Base-by-base conservation (phyloP, 257 asterid species). In the Salvia rosmarinus region DNA sequence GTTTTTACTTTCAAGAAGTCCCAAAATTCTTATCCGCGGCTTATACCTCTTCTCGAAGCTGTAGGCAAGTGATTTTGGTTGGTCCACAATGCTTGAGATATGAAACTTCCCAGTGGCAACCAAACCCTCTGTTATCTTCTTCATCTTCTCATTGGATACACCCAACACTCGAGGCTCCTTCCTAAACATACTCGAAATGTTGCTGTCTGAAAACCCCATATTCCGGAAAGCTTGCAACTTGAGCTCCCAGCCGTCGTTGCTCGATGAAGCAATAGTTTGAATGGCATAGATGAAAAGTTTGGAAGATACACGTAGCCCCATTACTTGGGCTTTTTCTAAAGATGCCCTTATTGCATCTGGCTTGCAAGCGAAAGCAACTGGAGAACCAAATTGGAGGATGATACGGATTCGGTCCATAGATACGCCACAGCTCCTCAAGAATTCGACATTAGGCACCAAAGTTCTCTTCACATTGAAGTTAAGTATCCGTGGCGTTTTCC, bases 401-500 rank as follows among this genome's bases (percentile, higher is more conserved):
- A 40, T 20, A 4, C 11, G 32, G 28, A 63, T 63, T 9, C 68
- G 34, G 9, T 20, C 35, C 52, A 39, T 40, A 0, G 68, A 9
- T 9, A 63, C 25, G 3, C 68, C 52, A 20, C 52, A 39, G 52
- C 68, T 39, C 68, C 40, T 63, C 52, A 63, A 63, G 51, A 40
- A 63, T 63, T 63, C 68, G 44, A 63, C 20, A 63, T 63, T 63
- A 0, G 52, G 37, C n/a, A 39, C 8, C 16, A 60, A 0, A 0
- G 28, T 34, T 5, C n/a, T 60, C 3, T 14, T n/a, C 25, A 60
- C 4, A 34, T 60, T 60, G 3, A 19, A 8, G 1, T 9, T 16
- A 0, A 60, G 21, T 5, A 60, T 13, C 47, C 67, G 8, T 25
- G 44, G 25, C 2, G 6, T 2, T 11, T 3, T n/a, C n/a, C 8